Evolutionary conservation across 495 filamentous ascomycete genomes (phyloP).

Genomic region (Aspergillus asperescens): DNA sequence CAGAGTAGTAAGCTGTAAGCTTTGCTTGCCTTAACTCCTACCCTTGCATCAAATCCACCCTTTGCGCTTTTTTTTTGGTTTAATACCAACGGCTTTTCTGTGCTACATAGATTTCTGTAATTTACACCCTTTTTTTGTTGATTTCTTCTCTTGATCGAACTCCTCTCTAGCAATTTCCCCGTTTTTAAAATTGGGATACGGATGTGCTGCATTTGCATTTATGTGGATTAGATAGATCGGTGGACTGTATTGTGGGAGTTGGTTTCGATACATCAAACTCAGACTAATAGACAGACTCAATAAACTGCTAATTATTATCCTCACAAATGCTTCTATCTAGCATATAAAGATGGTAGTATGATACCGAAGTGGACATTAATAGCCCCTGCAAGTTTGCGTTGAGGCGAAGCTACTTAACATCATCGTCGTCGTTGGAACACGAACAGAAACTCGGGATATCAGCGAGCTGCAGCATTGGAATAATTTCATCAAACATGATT

Average conservation of each 20-base stretch:
- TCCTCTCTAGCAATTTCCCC: not conserved
- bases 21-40: no score
- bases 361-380: not conserved
- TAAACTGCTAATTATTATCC: not conserved
- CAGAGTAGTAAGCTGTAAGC: slow-evolving; percentile 16
- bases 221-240: not conserved
- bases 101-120: no score
- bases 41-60: no score
- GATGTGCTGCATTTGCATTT: not conserved
- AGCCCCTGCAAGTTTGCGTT: not conserved
- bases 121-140: not conserved
- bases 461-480: not conserved
- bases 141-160: not conserved
- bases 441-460: not conserved
- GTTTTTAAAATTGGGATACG: not conserved
- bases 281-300: not conserved
- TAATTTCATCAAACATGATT: slow-evolving; percentile 1
- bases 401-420: not conserved
- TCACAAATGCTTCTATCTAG: not conserved
- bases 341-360: not conserved
- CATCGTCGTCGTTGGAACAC: not conserved
- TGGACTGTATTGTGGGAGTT: not conserved
- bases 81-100: no score
- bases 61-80: not conserved
- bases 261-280: no score